Percentiles rank a stretch among this genome's conserved stretches.
Conservation (phyloP, 164 flowering plant genomes). For the Chimonanthus salicifolius region DNA sequence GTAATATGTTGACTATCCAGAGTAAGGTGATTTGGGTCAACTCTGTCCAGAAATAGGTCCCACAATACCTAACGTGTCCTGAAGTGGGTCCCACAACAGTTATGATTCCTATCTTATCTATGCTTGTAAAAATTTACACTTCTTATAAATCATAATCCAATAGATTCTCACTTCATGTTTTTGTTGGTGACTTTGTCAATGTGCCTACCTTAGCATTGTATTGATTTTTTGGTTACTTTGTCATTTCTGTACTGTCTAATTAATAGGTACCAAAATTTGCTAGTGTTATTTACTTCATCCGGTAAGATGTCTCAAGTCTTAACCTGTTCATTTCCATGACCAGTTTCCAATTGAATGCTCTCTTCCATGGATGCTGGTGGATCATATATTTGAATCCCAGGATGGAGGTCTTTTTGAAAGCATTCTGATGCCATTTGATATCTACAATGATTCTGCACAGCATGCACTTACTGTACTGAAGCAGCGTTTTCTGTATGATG, state of each 20-base stretch:
- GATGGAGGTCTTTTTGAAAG: conserved; percentile 86
- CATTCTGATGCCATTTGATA: conserved; percentile 84
- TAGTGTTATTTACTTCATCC: not conserved
- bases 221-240: not conserved
- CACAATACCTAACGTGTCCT: too few species aligned
- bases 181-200: not conserved
- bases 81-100: not conserved
- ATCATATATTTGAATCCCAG: conserved; percentile 70
- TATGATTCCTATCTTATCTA: not conserved
- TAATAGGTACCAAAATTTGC: not conserved
- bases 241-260: not conserved
- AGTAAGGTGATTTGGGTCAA: too few species aligned
- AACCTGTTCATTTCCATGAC: conserved; percentile 10
- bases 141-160: not conserved
- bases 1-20: too few species aligned
- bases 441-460: conserved; percentile 96
- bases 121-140: not conserved
- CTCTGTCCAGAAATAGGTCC: too few species aligned
- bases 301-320: not conserved
- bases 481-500: conserved; percentile 97
- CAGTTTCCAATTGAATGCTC: conserved; percentile 99
- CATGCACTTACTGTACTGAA: conserved; percentile 77
- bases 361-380: conserved; percentile 99
- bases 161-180: not conserved
- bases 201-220: not conserved